Conservation (phyloP, 139 green algal genomes). For the Closterium sp. region DNA sequence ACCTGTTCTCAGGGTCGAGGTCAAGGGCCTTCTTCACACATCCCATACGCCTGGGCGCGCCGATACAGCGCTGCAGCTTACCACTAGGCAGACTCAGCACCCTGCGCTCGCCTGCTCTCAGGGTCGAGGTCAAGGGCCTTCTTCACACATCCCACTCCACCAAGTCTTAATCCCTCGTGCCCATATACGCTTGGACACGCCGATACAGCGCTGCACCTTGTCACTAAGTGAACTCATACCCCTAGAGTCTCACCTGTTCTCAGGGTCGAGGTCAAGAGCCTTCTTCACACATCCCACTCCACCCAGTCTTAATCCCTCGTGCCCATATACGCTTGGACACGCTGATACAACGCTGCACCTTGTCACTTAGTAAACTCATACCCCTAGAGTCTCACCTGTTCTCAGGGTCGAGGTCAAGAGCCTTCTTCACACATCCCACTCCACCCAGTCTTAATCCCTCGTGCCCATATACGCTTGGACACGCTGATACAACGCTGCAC, state of each 20-base stretch:
- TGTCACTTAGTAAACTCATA: too few relatives aligned
- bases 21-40: slow-evolving; percentile 38
- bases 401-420: slow-evolving; percentile 44
- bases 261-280: slow-evolving; percentile 41
- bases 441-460: slow-evolving; percentile 32
- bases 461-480: slow-evolving; percentile 64
- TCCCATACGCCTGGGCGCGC: neutral
- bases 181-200: too few relatives aligned
- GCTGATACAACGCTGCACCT: neutral
- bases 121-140: slow-evolving; percentile 13
- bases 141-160: slow-evolving; percentile 41
- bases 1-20: neutral
- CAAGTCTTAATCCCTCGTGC: slow-evolving; percentile 21
- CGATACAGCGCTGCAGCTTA: neutral
- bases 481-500: slow-evolving; percentile 76
- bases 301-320: slow-evolving; percentile 35
- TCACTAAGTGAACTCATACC: too few relatives aligned
- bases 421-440: slow-evolving; percentile 46
- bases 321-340: slow-evolving; percentile 63
- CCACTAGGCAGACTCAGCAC: neutral
- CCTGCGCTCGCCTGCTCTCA: neutral
- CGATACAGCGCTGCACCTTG: neutral
- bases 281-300: slow-evolving; percentile 45
- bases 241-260: slow-evolving; percentile 40
- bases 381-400: slow-evolving; percentile 39